A percentile compares a stretch with the other conserved stretches of the same genome.
These are phyloP conservation scores for Fusarium sp. DNA, from an alignment of 2,329 filamentous ascomycete genomes.

Conservation along the genomic window DNA sequence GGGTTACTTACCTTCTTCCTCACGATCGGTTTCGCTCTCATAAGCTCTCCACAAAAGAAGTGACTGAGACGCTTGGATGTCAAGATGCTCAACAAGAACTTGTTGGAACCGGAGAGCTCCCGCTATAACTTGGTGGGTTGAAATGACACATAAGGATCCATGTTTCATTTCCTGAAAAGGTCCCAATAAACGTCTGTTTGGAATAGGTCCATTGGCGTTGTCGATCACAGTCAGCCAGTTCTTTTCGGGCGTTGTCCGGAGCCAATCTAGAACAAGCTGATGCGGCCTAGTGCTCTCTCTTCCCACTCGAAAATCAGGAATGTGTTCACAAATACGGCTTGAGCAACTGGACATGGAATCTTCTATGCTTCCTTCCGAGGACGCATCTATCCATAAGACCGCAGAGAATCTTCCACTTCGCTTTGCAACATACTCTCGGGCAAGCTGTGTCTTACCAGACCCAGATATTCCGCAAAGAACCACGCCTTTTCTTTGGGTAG, in stretches of 20 bases:
- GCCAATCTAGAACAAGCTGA: background rate
- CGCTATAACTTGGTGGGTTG: background rate
- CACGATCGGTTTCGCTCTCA: too few species aligned
- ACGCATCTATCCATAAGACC: background rate
- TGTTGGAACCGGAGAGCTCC: accelerated
- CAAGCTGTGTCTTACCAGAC: background rate
- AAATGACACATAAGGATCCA: background rate
- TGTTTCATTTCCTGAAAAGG: background rate
- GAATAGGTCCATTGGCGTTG: background rate
- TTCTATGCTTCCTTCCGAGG: background rate
- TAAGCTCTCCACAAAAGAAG: background rate
- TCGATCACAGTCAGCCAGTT: background rate
- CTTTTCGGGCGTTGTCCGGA: background rate
- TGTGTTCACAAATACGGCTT: background rate
- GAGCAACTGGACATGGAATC: background rate
- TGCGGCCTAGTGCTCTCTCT: background rate
- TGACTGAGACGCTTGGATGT: background rate
- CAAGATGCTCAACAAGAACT: background rate
- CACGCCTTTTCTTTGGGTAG: background rate
- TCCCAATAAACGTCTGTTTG: background rate
- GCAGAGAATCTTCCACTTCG: background rate
- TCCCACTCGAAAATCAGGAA: accelerated
- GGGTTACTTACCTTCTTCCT: too few species aligned
- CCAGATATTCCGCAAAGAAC: background rate
- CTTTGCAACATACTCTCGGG: background rate